Evolutionary conservation across 805 yeast species (phyloP), one percentile per base, ranked within the genome.

Genomic region (Zygosaccharomyces rouxii): DNA sequence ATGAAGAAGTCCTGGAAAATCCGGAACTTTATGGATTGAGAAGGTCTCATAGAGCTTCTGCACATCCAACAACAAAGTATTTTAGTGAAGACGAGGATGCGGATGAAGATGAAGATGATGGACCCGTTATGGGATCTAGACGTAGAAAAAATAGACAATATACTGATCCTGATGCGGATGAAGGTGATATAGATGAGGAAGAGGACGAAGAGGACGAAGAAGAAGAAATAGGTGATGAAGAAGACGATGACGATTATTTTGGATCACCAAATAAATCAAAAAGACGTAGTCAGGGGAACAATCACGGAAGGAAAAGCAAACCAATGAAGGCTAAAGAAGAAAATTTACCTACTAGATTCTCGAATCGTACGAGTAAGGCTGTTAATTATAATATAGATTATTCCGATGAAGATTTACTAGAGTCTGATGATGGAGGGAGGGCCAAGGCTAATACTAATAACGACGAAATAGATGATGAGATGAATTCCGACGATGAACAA

Each of bases 1-100:
- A 76, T 11, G 75, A 72, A 37, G 89, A 83, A 50, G 77, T 83
- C 14, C 72, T 78, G 47, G 76, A 72, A 44, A 82, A 86, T 63
- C 95, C 95, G 1, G 95, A 85, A 61, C 72, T 86, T n/a, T 86
- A 86, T 57, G 95, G 95, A 1, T 72, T 86, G 47, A 78, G 95
- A 67, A 76, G 95, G 55, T 83, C 90, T 4, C 81, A 81, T 38
- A 73, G 94, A 58, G 80, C 84, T 7, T 72, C 81, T 51, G 56
- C 68, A 3, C 59, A 59, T 39, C 70, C 71, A 16, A 67, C 58
- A 29, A 48, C 56, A 50, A 43, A 51, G 49, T 42, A 54, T 56
- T 49, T 53, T 44, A 51, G 54, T 16, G 61, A 60, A 19, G 60
- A 59, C 40, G 44, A 50, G 25, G 60, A 57, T 5, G 64, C 59